These are phyloP conservation scores for Phyllosticta paracitricarpa DNA, from an alignment of 2,329 filamentous ascomycete species.

Conservation along the genomic window DNA sequence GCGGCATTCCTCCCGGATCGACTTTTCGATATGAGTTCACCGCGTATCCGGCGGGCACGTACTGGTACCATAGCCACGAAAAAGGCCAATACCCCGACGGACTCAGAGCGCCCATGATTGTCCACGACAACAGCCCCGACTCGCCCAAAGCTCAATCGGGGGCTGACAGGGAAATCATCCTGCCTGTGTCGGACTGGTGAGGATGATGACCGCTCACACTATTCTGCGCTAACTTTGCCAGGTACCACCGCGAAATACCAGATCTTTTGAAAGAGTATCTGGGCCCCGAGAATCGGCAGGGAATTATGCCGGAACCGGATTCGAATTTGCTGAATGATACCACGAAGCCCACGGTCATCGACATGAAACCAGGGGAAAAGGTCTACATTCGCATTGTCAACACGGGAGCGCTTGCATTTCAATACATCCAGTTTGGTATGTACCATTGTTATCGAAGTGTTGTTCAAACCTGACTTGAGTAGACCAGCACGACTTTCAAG, in stretches of 20 bases:
- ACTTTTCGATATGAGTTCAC: conserved; percentile 62
- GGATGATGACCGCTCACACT: neutral
- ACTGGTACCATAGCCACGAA: conserved; percentile 69
- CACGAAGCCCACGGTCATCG: conserved; percentile 43
- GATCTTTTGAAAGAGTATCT: conserved; percentile 38
- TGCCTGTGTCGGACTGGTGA: conserved; percentile 58
- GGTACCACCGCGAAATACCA: conserved; percentile 50
- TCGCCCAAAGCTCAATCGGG: neutral
- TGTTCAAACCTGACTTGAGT: neutral
- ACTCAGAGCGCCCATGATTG: conserved; percentile 52
- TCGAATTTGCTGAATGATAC: conserved; percentile 62
- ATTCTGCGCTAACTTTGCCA: neutral
- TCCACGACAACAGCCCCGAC: conserved; percentile 45
- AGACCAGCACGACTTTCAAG: conserved; percentile 10
- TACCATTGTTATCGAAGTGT: neutral
- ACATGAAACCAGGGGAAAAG: conserved; percentile 55
- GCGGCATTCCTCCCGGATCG: conserved; percentile 52
- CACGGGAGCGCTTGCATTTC: conserved; percentile 53
- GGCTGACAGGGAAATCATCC: conserved; percentile 53
- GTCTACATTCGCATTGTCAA: conserved; percentile 63
- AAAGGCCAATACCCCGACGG: conserved; percentile 62
- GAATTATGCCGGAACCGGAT: conserved; percentile 56
- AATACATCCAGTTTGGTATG: conserved; percentile 32
- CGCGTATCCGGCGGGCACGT: conserved; percentile 48
- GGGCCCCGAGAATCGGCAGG: conserved; percentile 32